Evolutionary conservation across 441 rosid genomes (phyloP), one percentile per base, ranked within the genome.

Genomic region (Aquilaria agallochum): DNA sequence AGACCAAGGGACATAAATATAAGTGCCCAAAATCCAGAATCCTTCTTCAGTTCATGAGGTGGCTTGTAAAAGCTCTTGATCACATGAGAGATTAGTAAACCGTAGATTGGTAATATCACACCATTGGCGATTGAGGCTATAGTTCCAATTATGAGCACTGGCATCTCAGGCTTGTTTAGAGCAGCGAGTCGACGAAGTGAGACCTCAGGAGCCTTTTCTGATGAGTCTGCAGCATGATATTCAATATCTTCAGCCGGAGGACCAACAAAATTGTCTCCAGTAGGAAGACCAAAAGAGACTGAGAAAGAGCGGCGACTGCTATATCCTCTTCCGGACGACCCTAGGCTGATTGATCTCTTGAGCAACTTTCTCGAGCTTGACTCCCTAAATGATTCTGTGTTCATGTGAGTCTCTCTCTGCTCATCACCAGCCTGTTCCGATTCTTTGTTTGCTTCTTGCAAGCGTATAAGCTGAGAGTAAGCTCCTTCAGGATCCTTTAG

Each of bases 141-240:
- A 2, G 82, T 46, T 49, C 93, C 96, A 1, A 71, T 53, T 46
- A 81, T 42, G 47, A 89, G 73, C 34, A 78, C 74, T 8, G 83
- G 95, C 31, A 84, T 67, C 76, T 92, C 98, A 13, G 88, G 89
- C 68, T 74, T 81, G 75, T 87, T 89, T 14, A 92, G 88, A 44
- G 60, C 64, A 0, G 87, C 95, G 8, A 89, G 78, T 51, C 88
- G 81, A 14, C 70, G 48, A 9, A 86, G 32, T 1, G 98, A 69
- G 14, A 83, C 85, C 9, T 79, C 68, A 1, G 74, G 77, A 63
- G 69, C 1, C 1, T 51, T 46, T 67, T 68, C 64, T 55, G 66
- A 55, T 50, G 55, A 55, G n/a, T 64, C 33, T 14, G 62, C 44
- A 9, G 82, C 60, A 50, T 68, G 62, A 46, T 44, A 47, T n/a